Percentiles rank a stretch among this genome's conserved stretches.
Conservation (phyloP, 2,329 filamentous ascomycete genomes). For the Penicillium sp. region DNA sequence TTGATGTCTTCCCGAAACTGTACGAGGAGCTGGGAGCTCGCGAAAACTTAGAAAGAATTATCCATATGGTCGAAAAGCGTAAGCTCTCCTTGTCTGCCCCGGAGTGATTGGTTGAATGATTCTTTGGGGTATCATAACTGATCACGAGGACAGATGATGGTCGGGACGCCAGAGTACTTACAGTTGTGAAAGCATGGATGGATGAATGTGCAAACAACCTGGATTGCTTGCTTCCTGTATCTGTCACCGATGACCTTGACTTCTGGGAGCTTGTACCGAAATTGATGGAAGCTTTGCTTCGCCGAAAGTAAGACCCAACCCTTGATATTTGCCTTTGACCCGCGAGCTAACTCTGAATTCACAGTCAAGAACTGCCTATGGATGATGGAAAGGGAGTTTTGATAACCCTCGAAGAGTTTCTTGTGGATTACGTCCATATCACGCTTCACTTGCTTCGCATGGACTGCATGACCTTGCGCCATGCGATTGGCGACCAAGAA, state of each 20-base stretch:
- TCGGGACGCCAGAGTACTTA: conserved; percentile 33
- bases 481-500: conserved; percentile 30
- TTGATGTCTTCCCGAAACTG: conserved; percentile 40
- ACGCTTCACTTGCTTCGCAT: conserved; percentile 42
- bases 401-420: conserved; percentile 42
- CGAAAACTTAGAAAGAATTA: conserved; percentile 37
- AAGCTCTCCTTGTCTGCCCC: conserved; percentile 4
- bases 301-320: conserved; percentile 35
- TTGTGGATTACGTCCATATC: conserved; percentile 41
- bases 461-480: conserved; percentile 37
- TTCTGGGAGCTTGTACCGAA: conserved; percentile 48
- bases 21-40: conserved; percentile 25
- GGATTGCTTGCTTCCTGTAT: conserved; percentile 34
- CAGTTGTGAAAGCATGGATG: conserved; percentile 45
- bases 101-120: not conserved
- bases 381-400: conserved; percentile 32
- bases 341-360: conserved; percentile 9
- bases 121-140: not conserved
- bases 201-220: conserved; percentile 36
- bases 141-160: conserved; percentile 27
- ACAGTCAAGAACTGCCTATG: conserved; percentile 33
- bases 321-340: not conserved
- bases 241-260: conserved; percentile 40
- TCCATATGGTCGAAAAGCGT: conserved; percentile 40
- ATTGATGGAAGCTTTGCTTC: conserved; percentile 41